phyloP scores from a whole-genome alignment of 140 eudicot species.

The Anethum foeniculum region DNA sequence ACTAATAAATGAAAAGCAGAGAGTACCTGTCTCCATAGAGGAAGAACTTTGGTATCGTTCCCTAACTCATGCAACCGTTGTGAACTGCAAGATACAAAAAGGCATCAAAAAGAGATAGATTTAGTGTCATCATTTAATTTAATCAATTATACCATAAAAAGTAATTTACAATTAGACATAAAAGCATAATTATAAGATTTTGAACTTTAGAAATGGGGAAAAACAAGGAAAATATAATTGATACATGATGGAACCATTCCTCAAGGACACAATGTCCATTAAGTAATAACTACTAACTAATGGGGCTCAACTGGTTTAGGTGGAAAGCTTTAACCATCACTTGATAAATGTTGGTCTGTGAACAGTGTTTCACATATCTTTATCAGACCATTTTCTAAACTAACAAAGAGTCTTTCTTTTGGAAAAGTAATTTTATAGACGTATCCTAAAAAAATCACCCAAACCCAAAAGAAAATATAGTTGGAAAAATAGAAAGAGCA shows the following conservation, averaged over 20 bases:
- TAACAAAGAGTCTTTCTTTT: neutral
- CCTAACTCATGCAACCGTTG: conserved; percentile 87
- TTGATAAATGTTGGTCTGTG: neutral
- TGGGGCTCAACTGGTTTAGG: neutral
- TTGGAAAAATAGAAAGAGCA: neutral
- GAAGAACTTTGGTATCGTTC: conserved; percentile 86
- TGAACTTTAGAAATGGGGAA: neutral
- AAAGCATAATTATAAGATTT: neutral
- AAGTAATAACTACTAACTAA: neutral
- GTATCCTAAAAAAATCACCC: neutral
- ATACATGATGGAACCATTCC: neutral
- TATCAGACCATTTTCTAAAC: neutral
- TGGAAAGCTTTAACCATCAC: neutral
- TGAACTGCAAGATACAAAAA: conserved; percentile 40
- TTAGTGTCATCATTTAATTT: neutral
- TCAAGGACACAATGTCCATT: neutral
- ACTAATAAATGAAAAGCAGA: conserved; percentile 5
- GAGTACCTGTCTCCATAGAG: conserved; percentile 96
- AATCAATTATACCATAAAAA: neutral
- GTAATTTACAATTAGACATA: neutral
- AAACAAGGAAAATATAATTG: neutral
- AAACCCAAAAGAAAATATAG: neutral
- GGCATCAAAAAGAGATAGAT: neutral
- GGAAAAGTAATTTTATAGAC: neutral
- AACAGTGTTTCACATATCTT: neutral